Conservation (phyloP, 2,329 filamentous ascomycete species). For the Bimuria novae-zelandiae region DNA sequence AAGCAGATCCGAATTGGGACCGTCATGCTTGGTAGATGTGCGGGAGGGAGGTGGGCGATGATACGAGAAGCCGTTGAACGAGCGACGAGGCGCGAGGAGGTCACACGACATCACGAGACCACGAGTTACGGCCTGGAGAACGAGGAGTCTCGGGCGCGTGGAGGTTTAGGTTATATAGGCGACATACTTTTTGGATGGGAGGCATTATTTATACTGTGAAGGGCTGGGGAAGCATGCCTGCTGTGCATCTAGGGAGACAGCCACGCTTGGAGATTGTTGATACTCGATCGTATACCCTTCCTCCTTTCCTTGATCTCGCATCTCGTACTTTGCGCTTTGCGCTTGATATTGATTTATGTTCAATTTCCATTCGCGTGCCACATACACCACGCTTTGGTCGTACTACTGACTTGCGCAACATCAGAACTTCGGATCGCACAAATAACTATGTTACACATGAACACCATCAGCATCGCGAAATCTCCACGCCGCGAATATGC, state of each 20-base stretch:
- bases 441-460: no score
- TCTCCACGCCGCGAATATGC: no score
- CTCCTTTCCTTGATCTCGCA: not conserved
- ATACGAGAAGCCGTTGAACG: no score
- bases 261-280: slow-evolving; percentile 1
- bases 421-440: no score
- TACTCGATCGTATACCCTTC: slow-evolving; percentile 9
- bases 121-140: slow-evolving; percentile 14
- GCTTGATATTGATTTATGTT: not conserved
- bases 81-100: not conserved
- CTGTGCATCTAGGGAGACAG: not conserved
- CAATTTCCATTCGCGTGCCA: no score
- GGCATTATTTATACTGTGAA: not conserved
- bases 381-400: no score
- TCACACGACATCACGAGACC: slow-evolving; percentile 22
- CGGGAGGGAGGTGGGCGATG: not conserved
- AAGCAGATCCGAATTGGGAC: slow-evolving; percentile 84
- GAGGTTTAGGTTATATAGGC: slow-evolving; percentile 2
- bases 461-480: no score
- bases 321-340: not conserved
- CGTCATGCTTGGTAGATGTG: slow-evolving; percentile 47
- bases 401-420: no score
- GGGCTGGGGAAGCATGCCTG: not conserved
- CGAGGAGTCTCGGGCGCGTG: not conserved
- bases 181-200: slow-evolving; percentile 6